Conservation (phyloP, 176 grass and related monocot genomes). For the Cenchrus purpureus region DNA sequence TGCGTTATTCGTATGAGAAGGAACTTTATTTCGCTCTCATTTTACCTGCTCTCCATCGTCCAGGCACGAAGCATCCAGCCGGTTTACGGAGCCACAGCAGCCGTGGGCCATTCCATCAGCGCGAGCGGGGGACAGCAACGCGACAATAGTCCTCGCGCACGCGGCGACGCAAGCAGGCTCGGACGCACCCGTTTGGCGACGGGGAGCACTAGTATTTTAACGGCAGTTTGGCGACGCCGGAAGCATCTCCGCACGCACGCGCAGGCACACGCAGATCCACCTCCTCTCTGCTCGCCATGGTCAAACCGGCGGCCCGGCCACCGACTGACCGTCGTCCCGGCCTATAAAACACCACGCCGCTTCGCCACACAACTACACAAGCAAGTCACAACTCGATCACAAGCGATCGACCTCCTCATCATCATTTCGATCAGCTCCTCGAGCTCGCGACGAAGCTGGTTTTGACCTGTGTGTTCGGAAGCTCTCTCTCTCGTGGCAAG, state of each 20-base stretch:
- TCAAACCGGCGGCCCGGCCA: slow-evolving; percentile 32
- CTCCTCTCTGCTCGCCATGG: not conserved
- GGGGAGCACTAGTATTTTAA: not conserved
- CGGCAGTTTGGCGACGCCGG: not conserved
- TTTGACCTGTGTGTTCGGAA: not conserved
- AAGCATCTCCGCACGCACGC: slow-evolving; percentile 11
- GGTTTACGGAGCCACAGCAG: not conserved
- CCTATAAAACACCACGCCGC: slow-evolving; percentile 23
- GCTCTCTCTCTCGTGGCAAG: not conserved
- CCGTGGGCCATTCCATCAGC: not conserved
- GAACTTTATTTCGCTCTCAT: not conserved
- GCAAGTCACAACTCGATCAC: not conserved
- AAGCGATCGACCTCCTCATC: not conserved
- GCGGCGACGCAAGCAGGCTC: slow-evolving; percentile 28
- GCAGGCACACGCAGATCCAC: not conserved
- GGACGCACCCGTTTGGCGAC: not conserved
- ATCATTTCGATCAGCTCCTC: not conserved
- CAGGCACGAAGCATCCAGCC: slow-evolving; percentile 23
- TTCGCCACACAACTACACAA: not conserved
- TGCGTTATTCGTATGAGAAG: too few species aligned
- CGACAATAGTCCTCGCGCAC: not conserved
- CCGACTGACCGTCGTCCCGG: not conserved
- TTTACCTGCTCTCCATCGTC: not conserved
- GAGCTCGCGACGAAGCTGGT: not conserved
- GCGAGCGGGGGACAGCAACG: not conserved